phyloP scores from a whole-genome alignment of 2,329 filamentous ascomycete genomes.

The Xylariaceae sp. region DNA sequence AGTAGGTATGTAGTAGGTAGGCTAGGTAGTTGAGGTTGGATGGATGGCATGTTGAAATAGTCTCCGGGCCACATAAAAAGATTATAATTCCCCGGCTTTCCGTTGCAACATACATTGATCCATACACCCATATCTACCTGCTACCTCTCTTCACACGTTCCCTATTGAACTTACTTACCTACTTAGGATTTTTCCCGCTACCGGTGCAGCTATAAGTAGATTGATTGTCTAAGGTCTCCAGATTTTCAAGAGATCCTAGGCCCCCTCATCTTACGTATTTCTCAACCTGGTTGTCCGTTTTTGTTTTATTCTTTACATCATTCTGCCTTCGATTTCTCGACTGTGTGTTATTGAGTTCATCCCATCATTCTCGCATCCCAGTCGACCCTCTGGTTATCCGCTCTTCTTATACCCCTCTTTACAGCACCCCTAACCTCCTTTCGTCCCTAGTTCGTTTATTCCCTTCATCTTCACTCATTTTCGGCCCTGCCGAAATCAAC shows the following conservation, averaged over 20 bases:
- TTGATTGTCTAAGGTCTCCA: background rate
- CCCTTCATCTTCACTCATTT: conserved; percentile 12
- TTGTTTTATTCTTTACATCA: conserved; percentile 11
- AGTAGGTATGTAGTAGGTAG: too few species aligned
- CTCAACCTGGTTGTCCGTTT: conserved; percentile 10
- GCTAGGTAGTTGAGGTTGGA: background rate
- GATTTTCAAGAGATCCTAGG: background rate
- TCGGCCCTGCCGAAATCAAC: conserved; percentile 21
- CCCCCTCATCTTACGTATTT: conserved; percentile 4
- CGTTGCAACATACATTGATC: too few species aligned
- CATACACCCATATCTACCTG: too few species aligned
- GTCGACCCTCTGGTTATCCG: conserved; percentile 1
- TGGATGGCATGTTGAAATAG: background rate
- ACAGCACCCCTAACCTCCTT: conserved; percentile 26
- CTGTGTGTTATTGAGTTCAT: conserved; percentile 24
- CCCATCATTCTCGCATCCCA: conserved; percentile 13
- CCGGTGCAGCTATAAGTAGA: too few species aligned
- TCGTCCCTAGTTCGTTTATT: conserved; percentile 18
- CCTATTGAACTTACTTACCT: too few species aligned
- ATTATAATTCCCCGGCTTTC: conserved; percentile 10
- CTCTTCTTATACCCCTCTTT: conserved; percentile 31
- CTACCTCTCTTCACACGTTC: background rate
- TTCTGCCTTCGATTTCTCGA: background rate
- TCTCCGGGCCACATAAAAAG: conserved; percentile 1
- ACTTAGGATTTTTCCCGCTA: background rate